phyloP scores from a whole-genome alignment of 2,329 filamentous ascomycete species.

The Claviceps sp. region DNA sequence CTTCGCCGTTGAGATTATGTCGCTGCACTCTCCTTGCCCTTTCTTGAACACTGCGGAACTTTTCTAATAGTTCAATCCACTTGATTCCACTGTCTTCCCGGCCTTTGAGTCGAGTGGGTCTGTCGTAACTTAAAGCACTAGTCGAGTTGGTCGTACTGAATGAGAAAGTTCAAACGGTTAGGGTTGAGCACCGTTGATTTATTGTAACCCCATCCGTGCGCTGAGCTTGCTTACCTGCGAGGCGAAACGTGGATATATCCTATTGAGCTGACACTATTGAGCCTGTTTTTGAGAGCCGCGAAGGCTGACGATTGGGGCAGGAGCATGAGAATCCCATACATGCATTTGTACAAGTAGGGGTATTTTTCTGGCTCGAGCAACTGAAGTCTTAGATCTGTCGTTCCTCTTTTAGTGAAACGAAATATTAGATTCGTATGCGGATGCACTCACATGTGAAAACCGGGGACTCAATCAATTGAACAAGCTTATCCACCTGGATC shows the following conservation, averaged over 20 bases:
- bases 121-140: constrained; percentile 48
- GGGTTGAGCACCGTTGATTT: neutral
- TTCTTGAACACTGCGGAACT: constrained; percentile 87
- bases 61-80: constrained; percentile 87
- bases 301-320: constrained; percentile 97
- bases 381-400: constrained; percentile 76
- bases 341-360: constrained; percentile 91
- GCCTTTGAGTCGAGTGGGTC: constrained; percentile 64
- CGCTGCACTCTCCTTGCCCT: constrained; percentile 60
- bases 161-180: constrained; percentile 5
- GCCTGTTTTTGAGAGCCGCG: constrained; percentile 85
- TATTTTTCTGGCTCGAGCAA: constrained; percentile 90
- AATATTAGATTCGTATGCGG: neutral
- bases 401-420: neutral
- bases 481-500: constrained; percentile 96
- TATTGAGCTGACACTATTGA: constrained; percentile 95
- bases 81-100: constrained; percentile 75
- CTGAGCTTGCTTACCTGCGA: constrained; percentile 49
- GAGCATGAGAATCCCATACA: constrained; percentile 94
- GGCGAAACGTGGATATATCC: constrained; percentile 80
- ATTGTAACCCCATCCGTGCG: no score
- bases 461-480: constrained; percentile 90
- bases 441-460: constrained; percentile 77
- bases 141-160: constrained; percentile 32
- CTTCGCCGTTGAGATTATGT: constrained; percentile 37